phyloP scores from a whole-genome alignment of 1,284 basidiomycete species.

The Apiotrichum domesticum region DNA sequence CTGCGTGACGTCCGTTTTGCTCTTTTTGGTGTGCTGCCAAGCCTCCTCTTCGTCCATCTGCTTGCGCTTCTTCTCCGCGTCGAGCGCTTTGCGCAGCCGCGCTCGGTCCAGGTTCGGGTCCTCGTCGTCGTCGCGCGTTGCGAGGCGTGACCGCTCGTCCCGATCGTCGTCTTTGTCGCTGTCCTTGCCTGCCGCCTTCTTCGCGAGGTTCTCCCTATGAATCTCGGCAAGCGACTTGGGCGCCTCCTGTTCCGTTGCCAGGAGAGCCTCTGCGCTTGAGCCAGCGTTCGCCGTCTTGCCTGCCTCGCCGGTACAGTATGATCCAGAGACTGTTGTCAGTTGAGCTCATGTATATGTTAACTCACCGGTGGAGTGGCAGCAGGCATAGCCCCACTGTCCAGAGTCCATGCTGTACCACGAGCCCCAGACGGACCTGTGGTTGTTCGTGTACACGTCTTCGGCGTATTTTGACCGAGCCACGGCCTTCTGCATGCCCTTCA shows the following conservation, averaged over 20 bases:
- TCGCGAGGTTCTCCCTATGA: conserved; percentile 35
- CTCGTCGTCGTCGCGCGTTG: conserved; percentile 55
- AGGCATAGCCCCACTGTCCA: conserved; percentile 85
- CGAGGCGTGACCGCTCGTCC: conserved; percentile 16
- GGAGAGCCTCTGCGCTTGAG: conserved; percentile 63
- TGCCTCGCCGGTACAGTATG: conserved; percentile 87
- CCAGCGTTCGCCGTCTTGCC: conserved; percentile 73
- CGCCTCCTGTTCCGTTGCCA: conserved; percentile 40
- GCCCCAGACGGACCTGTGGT: conserved; percentile 92
- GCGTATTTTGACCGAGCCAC: conserved; percentile 85
- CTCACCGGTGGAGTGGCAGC: conserved; percentile 70
- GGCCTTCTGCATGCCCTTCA: conserved; percentile 84
- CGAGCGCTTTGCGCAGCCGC: conserved; percentile 61
- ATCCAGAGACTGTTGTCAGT: conserved; percentile 57
- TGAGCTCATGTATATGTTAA: background rate
- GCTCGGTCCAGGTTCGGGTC: conserved; percentile 61
- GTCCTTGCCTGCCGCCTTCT: conserved; percentile 30
- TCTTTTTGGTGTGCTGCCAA: conserved; percentile 44
- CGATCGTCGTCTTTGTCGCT: background rate
- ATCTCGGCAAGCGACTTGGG: conserved; percentile 43
- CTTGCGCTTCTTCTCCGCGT: conserved; percentile 71
- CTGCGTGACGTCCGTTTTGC: conserved; percentile 66
- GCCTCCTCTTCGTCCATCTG: conserved; percentile 56
- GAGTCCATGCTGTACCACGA: conserved; percentile 77
- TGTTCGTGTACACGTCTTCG: conserved; percentile 91